Percentiles rank a stretch among this genome's conserved stretches.
Conservation (phyloP, 345 rosid species). For the Eucalyptus sp. region DNA sequence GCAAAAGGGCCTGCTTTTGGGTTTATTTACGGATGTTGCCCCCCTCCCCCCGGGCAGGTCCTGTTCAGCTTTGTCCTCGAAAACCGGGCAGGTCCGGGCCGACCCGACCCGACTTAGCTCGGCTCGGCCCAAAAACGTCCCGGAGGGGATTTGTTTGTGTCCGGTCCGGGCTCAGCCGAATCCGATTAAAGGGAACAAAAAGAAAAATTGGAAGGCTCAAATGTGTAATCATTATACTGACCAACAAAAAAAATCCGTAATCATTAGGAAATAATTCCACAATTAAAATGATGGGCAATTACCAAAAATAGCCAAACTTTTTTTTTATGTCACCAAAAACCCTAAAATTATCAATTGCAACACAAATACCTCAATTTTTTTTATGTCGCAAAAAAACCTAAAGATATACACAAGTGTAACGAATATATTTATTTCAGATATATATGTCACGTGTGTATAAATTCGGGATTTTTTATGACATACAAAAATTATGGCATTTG, state of each 20-base stretch:
- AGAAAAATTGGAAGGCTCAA: neutral
- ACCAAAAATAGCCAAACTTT: too few relatives aligned
- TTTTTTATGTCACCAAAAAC: too few relatives aligned
- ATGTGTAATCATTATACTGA: neutral
- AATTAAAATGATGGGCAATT: too few relatives aligned
- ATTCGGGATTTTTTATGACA: accelerated
- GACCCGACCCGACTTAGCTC: neutral
- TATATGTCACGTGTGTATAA: too few relatives aligned
- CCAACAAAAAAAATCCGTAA: too few relatives aligned
- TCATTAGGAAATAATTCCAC: too few relatives aligned
- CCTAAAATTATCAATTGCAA: accelerated
- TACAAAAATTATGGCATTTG: too few relatives aligned
- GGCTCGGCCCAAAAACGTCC: neutral
- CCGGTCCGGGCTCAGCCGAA: neutral
- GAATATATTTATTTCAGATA: too few relatives aligned
- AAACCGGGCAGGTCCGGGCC: neutral
- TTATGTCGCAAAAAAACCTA: too few relatives aligned
- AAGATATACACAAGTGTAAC: accelerated
- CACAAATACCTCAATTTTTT: too few relatives aligned
- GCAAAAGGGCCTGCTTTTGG: neutral
- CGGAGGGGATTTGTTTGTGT: neutral
- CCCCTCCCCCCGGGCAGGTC: neutral
- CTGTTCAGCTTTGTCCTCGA: neutral
- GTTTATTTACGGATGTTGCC: neutral
- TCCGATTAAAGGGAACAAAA: neutral